A percentile compares a stretch with the other conserved stretches of the same genome.
phyloP scores from a whole-genome alignment of 805 yeast genomes.

The Cyberlindnera mrakii region DNA sequence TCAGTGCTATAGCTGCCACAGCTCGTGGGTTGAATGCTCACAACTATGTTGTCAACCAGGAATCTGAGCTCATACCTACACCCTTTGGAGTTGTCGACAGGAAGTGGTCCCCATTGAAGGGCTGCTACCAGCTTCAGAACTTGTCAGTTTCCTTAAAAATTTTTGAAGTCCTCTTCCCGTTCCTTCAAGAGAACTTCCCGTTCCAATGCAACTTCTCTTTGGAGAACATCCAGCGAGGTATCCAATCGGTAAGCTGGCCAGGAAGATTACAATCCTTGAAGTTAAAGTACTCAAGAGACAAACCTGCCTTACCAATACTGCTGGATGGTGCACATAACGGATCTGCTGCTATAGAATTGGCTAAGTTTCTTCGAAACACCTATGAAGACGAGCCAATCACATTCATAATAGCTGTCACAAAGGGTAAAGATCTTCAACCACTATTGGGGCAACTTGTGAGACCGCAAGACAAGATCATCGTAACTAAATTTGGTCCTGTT shows the following conservation, averaged over 20 bases:
- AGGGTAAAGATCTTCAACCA: conserved; percentile 55
- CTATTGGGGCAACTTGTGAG: conserved; percentile 46
- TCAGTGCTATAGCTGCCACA: conserved; percentile 36
- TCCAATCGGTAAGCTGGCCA: conserved; percentile 65
- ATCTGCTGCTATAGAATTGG: conserved; percentile 73
- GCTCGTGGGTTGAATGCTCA: conserved; percentile 30
- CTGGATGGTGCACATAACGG: conserved; percentile 94
- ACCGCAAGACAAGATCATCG: conserved; percentile 48
- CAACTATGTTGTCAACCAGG: conserved; percentile 15
- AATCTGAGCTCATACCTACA: conserved; percentile 20
- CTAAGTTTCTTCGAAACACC: conserved; percentile 22
- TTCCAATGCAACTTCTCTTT: conserved; percentile 25
- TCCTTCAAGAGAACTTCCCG: conserved; percentile 21
- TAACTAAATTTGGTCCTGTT: conserved; percentile 61
- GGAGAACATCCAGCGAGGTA: conserved; percentile 41
- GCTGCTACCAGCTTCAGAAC: conserved; percentile 69
- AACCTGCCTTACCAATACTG: conserved; percentile 32
- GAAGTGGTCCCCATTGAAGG: conserved; percentile 52
- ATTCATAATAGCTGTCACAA: conserved; percentile 70
- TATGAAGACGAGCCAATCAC: conserved; percentile 31
- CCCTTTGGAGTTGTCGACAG: conserved; percentile 27
- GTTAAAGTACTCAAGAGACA: conserved; percentile 21
- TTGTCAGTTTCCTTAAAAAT: conserved; percentile 61
- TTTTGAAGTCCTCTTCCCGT: conserved; percentile 31
- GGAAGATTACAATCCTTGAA: conserved; percentile 67